phyloP scores from a whole-genome alignment of 495 filamentous ascomycete genomes.

The Aspergillus cristatus region DNA sequence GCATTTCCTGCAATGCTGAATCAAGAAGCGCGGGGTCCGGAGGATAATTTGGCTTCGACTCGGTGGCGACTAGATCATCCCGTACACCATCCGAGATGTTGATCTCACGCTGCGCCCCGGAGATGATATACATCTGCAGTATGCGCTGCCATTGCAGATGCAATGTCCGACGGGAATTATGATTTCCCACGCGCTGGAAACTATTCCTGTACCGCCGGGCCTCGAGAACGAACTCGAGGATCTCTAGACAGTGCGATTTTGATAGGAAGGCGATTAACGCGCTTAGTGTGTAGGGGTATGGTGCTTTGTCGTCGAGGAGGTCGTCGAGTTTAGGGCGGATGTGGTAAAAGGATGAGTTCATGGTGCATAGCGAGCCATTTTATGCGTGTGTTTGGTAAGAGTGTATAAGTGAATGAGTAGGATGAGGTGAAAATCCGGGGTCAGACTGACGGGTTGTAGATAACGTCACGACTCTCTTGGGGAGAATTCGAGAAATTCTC shows the following conservation, averaged over 20 bases:
- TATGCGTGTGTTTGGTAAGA: no score
- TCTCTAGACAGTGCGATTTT: constrained; percentile 86
- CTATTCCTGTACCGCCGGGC: constrained; percentile 60
- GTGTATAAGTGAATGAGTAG: no score
- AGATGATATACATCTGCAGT: constrained; percentile 30
- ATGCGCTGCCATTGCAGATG: constrained; percentile 50
- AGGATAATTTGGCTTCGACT: constrained; percentile 45
- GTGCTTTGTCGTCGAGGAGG: constrained; percentile 67
- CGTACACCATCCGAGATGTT: constrained; percentile 71
- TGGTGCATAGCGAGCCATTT: no score
- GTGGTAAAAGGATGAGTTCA: background rate
- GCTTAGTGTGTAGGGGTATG: constrained; percentile 72
- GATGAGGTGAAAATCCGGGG: no score
- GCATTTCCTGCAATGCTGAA: constrained; percentile 65
- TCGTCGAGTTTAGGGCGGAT: constrained; percentile 62
- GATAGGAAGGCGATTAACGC: constrained; percentile 86
- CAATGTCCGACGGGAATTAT: constrained; percentile 42
- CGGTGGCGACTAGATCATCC: constrained; percentile 51
- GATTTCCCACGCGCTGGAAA: background rate
- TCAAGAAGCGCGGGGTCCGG: constrained; percentile 64
- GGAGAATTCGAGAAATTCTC: no score
- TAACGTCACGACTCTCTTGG: no score
- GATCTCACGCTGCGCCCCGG: constrained; percentile 52
- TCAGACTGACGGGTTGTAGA: no score
- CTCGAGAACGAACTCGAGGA: constrained; percentile 84